Evolutionary conservation across 148 eudicot species (phyloP), one percentile per base, ranked within the genome.

Genomic region (Arctostaphylos glauca): DNA sequence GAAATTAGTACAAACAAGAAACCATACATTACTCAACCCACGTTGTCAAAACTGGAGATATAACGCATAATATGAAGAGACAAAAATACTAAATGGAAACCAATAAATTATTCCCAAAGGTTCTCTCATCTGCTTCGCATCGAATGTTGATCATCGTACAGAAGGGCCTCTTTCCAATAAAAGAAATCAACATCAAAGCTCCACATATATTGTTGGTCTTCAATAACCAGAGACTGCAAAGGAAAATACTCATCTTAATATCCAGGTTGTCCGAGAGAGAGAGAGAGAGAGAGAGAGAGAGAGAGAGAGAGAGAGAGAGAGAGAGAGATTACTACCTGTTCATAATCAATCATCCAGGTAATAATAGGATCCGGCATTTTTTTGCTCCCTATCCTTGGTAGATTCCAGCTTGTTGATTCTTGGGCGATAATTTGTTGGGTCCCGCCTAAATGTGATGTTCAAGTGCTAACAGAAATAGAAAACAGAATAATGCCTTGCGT

Each of bases 311-410:
- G 43, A 23, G 71, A 31, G 44, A 72, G 52, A 12, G 73, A 67
- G 50, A 43, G 49, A 70, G 74, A 43, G 74, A 43, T 19, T 0
- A 43, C 50, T 48, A 88, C 92, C 92, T 86, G 81, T 81, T 12
- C 46, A 81, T 18, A 46, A 66, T 53, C 48, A 95, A 64, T 91
- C 98, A 83, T 94, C 98, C 80, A 96, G 88, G 84, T 96, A 94
- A 86, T 96, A 93, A 78, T 94, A 96, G 41, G 98, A 94, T 81
- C 99, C 99, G 62, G 98, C 98, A 76, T 84, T 38, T 85, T 96
- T 96, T 86, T 96, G 99, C 91, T 96, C 98, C 87, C 98, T 90
- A 87, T 96, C 99, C 90, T 96, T 96, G 0, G 99, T 91, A 23
- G 99, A 96, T 0, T 92, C 97, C 85, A 92, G 84, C 72, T 94